A percentile compares a stretch with the other conserved stretches of the same genome.
Evolutionary conservation across 345 rosid species (phyloP).

Genomic region (Hibiscus trionum): DNA sequence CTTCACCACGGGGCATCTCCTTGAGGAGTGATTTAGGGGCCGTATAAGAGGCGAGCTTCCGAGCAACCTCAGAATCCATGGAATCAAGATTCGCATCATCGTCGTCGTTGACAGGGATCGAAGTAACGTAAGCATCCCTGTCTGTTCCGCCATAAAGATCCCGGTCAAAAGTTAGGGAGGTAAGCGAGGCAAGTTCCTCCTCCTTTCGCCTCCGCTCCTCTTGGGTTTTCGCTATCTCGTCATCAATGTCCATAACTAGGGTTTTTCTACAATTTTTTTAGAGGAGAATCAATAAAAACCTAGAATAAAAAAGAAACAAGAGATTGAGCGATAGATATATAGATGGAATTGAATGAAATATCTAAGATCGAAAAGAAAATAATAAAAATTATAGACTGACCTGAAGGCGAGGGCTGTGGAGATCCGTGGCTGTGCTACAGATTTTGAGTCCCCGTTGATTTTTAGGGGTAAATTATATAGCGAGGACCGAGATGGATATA

Average conservation of each 20-base stretch:
- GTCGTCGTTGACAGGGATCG: conserved; percentile 80
- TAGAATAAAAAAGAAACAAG: background rate
- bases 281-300: background rate
- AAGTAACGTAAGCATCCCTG: conserved; percentile 51
- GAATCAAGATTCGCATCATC: conserved; percentile 60
- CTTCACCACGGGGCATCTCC: conserved; percentile 66
- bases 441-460: background rate
- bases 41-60: conserved; percentile 75
- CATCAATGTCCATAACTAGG: conserved; percentile 35
- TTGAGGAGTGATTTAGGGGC: conserved; percentile 80
- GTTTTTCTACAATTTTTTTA: background rate
- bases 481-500: background rate
- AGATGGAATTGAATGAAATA: background rate
- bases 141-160: conserved; percentile 78
- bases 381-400: background rate
- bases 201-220: conserved; percentile 70
- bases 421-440: background rate
- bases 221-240: conserved; percentile 76
- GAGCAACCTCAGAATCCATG: conserved; percentile 60
- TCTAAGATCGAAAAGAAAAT: background rate
- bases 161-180: conserved; percentile 58
- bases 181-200: conserved; percentile 69
- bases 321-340: background rate
- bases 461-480: background rate
- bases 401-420: background rate